Evolutionary conservation across 1,139 yeast species (phyloP), one percentile per base, ranked within the genome.

Genomic region (Candida neerlandica): DNA sequence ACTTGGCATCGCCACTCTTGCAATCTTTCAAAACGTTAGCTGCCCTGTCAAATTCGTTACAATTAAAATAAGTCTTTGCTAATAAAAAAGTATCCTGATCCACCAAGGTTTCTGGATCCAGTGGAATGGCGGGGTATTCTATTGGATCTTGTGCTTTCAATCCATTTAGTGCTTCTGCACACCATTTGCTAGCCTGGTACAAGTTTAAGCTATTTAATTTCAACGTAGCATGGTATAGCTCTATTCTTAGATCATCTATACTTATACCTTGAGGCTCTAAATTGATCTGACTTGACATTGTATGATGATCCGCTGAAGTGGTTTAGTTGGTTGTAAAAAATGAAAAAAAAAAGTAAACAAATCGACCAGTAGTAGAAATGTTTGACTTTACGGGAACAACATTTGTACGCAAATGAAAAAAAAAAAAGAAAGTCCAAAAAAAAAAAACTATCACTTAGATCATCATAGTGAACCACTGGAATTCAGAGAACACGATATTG

Each of bases 31-130:
- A 69, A 16, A 77, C 76, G 57, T 77, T 73, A 1, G 89, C 83
- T 52, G 95, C 89, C 32, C 99, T 70, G 52, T 86, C 95, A 62
- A 86, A 92, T 64, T 94, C 99, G 58, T 88, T 86, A 61, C 92
- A 84, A 59, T 84, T 86, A 70, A 94, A 90, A 59, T 88, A 86
- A 0, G 89, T 66, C 51, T 84, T 82, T 0, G 96, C 97, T 27
- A 90, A 70, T 11, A 82, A 59, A 39, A 84, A 66, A 52, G 67
- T 66, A 33, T 70, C 69, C 40, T 65, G 63, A 34, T 61, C 66
- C 14, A 55, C 52, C 2, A 54, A 44, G 39, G 82, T 86, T 12
- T 70, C 60, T 10, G 51, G 48, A 14, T 51, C 56, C 12, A 55
- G 35, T 12, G 45, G 23, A 6, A 41, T 10, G 3, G 42, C 45